Percentiles rank a stretch among this genome's conserved stretches.
These are phyloP conservation scores for Chlorella variabilis DNA, from an alignment of 163 green algal genomes.

Conservation along the genomic window DNA sequence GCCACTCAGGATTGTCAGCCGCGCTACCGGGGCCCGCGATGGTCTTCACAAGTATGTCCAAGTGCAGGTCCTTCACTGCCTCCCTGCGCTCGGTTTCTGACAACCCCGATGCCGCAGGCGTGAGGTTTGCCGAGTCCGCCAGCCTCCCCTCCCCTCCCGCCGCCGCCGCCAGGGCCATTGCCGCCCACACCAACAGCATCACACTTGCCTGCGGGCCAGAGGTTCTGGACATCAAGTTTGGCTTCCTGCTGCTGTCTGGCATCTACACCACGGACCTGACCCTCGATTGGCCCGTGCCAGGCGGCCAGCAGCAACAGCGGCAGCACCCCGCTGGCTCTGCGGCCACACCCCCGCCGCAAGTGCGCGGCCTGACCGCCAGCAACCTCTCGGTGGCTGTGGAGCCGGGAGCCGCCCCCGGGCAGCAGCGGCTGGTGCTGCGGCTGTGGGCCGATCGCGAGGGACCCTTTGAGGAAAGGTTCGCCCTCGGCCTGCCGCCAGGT, in stretches of 20 bases:
- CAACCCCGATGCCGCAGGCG: too few species aligned
- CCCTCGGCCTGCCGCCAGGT: background rate
- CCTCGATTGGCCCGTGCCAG: background rate
- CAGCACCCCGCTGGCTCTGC: background rate
- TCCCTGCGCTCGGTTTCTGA: too few species aligned
- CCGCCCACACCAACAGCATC: too few species aligned
- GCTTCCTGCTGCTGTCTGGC: background rate
- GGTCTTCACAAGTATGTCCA: too few species aligned
- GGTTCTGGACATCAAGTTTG: background rate
- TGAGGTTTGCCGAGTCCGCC: slow-evolving; percentile 17
- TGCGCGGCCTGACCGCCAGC: background rate
- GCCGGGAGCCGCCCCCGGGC: background rate
- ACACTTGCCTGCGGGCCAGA: too few species aligned
- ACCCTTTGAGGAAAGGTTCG: slow-evolving; percentile 1
- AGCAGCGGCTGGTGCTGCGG: slow-evolving; percentile 14
- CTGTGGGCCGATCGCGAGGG: slow-evolving; percentile 31
- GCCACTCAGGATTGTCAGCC: too few species aligned
- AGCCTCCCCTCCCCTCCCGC: background rate
- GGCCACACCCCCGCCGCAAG: background rate
- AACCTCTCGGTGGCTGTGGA: slow-evolving; percentile 19
- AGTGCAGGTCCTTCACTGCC: too few species aligned
- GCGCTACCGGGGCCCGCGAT: too few species aligned
- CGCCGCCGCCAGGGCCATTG: background rate
- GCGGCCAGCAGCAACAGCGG: background rate
- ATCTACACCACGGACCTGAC: slow-evolving; percentile 24